Evolutionary conservation across 148 eudicot species (phyloP), one percentile per base, ranked within the genome.

Genomic region (Agrostemma githago): DNA sequence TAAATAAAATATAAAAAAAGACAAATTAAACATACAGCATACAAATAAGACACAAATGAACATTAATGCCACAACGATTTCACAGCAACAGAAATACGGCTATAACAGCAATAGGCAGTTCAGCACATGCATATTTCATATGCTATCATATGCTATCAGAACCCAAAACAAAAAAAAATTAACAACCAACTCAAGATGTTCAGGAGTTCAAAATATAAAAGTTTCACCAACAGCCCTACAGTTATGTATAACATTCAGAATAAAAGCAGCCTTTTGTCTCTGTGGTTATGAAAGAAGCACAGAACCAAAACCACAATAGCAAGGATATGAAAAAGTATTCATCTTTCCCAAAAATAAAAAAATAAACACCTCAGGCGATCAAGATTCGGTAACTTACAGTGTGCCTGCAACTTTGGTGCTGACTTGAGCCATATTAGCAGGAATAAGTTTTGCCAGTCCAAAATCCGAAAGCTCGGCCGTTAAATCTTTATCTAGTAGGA

Each of bases 361-460:
- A n/a, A n/a, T n/a, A 26, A 26, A 26, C 0, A 26, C 1, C 34
- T 26, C 34, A 26, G 34, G 34, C 34, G 34, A 21, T 17, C 46
- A 38, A 7, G n/a, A n/a, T n/a, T n/a, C n/a, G n/a, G n/a, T n/a
- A n/a, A n/a, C n/a, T n/a, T n/a, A n/a, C n/a, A 84, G 60, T 11
- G 96, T 93, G 76, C 96, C 96, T 2, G 93, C 96, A 64, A 93
- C 89, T 82, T 84, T 87, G 19, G 98, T 93, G 76, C 92, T 90
- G 60, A 93, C 80, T 82, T 93, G 96, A 21, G 93, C 90, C 80
- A 85, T 69, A 21, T 83, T 76, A 7, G 78, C 38, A 12, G 90
- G 93, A 56, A 93, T 82, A 77, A 93, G 92, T 80, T 90, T 93
- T 54, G 96, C 98, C 61, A 93, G 85, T 61, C 98, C 98, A 77